Evolutionary conservation across 2,329 filamentous ascomycete species (phyloP), one percentile per base, ranked within the genome.

Genomic region (Diaporthe citrichinensis): DNA sequence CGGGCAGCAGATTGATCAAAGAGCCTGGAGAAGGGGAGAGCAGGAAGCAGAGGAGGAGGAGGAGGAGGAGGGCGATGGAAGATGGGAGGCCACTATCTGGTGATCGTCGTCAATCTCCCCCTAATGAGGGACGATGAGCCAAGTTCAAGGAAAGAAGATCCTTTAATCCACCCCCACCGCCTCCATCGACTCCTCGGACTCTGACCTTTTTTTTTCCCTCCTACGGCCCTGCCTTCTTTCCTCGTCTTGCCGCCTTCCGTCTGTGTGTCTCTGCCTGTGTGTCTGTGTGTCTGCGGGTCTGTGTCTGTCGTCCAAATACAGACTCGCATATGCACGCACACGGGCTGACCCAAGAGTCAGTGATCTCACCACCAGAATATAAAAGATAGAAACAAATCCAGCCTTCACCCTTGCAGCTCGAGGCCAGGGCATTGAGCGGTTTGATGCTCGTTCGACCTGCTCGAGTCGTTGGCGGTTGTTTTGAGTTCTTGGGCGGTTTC

Each of bases 91-190:
- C 62, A 59, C 53, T 15, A 49, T 49, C 57, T 57, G 58, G 53
- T 62, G 74, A 75, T 75, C 69, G 74, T 57, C 74, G 71, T 57
- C 59, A 72, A 75, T 75, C 57, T 75, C 74, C 59, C 59, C 74
- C 69, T 58, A 75, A 73, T 67, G 69, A 65, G 67, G 58, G 41
- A 59, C 71, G 25, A 72, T 41, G 58, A 72, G 61, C 74, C 74
- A 55, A 31, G 69, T 49, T 51, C 58, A 55, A 67, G 69, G 59
- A 31, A 46, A 73, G 71, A 73, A 73, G 71, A 73, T 73, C 71
- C 71, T 73, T 62, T 62, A 65, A 73, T 4, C 49, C 20, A 49
- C 25, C 71, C 71, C 58, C 58, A 65, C 71, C 61, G 58, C 71
- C 49, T 53, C 31, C 44, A 61, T 72, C 71, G n/a, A 39, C 23